Base-by-base conservation (phyloP, 345 rosid species). In the Leavenworthia alabamica region DNA sequence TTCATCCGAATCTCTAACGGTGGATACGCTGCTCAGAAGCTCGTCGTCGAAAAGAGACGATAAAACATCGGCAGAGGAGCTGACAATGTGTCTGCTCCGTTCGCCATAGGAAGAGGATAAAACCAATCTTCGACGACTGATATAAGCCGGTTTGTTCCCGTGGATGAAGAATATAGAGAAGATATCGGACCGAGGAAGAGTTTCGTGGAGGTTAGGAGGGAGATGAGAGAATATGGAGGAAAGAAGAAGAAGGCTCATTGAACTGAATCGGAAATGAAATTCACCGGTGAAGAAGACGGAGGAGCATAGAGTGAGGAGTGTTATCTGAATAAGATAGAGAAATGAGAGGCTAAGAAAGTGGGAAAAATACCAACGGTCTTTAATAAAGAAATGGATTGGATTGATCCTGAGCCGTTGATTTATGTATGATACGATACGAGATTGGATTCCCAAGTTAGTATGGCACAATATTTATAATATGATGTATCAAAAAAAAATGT, bases 1-100 rank as follows among this genome's bases (percentile, higher is more conserved):
- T 74, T 86, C 90, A 33, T 66, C 63, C 6, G 97, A 89, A 44
- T 83, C 88, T 57, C 77, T 73, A 41, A 81, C 83, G 40, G 71
- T 67, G 7, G 91, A 76, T 33, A 81, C 78, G 49, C 77, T 67
- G 16, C 56, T 39, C 5, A 88, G 73, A 62, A 80, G 47, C 43
- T 78, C 79, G 33, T 83, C 82, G 28, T 73, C 67, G 27, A 77
- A 39, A 17, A 81, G 56, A 39, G 76, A 56, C 16, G 57, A 58
- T 19, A 59, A 73, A 54, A 64, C 67, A 24, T 46, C 66, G 45
- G 69, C 43, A 43, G 68, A 32, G 75, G 72, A 58, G 8, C 65
- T 50, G 9, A 26, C 8, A 26, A 29, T 35, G 4, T 28, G 48
- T 51, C 51, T 50, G 1, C 26, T 57, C 23, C 31, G 66, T 20